Evolutionary conservation across 2,329 filamentous ascomycete genomes (phyloP).

Genomic region (Falciphora oryzae): DNA sequence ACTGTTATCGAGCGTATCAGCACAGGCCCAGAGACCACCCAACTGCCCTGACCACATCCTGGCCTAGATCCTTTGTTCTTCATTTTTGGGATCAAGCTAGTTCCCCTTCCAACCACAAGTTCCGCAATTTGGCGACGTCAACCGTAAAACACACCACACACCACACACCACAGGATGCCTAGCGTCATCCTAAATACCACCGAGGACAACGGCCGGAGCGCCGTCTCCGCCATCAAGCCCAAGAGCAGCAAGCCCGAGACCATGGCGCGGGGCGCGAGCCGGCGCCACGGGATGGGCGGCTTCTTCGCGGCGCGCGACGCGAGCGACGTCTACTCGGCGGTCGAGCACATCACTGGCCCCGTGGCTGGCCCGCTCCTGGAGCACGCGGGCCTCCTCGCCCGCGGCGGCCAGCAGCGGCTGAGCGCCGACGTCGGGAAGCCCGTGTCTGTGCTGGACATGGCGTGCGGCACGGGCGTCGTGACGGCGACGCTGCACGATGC

Average conservation of each 20-base stretch:
- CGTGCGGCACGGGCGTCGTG: neutral
- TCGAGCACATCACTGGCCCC: conserved; percentile 1
- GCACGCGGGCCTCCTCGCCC: neutral
- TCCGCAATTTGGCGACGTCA: no score
- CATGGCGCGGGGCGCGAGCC: neutral
- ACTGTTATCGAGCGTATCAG: no score
- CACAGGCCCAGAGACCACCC: no score
- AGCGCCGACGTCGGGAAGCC: neutral
- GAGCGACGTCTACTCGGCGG: conserved; percentile 4
- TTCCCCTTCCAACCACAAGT: no score
- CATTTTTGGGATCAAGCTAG: no score
- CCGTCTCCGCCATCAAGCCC: no score
- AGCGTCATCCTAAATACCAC: neutral
- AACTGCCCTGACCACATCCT: no score
- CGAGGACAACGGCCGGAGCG: neutral
- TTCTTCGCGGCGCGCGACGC: conserved; percentile 6
- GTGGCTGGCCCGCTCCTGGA: conserved; percentile 1
- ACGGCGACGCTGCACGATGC: neutral
- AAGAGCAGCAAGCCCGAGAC: neutral
- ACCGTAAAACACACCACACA: neutral
- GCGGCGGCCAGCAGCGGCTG: neutral
- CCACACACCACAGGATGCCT: neutral
- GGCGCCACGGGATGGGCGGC: conserved; percentile 1
- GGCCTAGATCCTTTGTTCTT: no score
- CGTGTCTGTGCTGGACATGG: neutral